Evolutionary conservation across 306 rosid genomes (phyloP).

Genomic region (Herpetospermum pedunculosum): DNA sequence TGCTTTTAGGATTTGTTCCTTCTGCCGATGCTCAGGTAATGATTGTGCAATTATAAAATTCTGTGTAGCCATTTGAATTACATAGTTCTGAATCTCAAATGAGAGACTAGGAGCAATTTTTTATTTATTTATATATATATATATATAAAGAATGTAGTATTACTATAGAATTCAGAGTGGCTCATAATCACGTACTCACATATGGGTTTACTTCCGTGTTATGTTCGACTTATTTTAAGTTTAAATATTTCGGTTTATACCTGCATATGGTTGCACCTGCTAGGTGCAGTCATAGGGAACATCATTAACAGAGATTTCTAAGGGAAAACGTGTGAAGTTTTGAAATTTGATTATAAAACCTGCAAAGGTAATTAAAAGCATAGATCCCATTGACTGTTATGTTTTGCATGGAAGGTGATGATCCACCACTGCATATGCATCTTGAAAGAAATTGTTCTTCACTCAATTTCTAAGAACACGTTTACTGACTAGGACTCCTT

Average conservation of each 20-base stretch:
- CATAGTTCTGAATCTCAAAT: background rate
- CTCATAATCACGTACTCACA: background rate
- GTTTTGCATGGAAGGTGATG: background rate
- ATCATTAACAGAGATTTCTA: background rate
- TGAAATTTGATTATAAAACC: background rate
- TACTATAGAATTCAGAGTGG: background rate
- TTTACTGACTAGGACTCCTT: background rate
- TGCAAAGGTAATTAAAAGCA: background rate
- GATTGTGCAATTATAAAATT: background rate
- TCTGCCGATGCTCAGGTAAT: constrained; percentile 54
- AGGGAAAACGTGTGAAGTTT: background rate
- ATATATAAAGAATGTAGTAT: background rate
- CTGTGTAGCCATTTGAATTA: background rate
- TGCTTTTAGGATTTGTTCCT: constrained; percentile 82
- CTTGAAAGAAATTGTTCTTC: background rate
- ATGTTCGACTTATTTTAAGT: background rate
- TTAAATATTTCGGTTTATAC: background rate
- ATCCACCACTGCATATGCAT: background rate
- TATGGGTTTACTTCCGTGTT: background rate
- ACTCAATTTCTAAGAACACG: background rate
- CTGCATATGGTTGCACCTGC: background rate
- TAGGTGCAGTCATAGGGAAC: background rate
- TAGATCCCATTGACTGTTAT: background rate
- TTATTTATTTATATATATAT: background rate
- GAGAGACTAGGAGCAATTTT: background rate